Evolutionary conservation across 2,329 filamentous ascomycete genomes (phyloP), one percentile per base, ranked within the genome.

Genomic region (Sporothrix curviconia): DNA sequence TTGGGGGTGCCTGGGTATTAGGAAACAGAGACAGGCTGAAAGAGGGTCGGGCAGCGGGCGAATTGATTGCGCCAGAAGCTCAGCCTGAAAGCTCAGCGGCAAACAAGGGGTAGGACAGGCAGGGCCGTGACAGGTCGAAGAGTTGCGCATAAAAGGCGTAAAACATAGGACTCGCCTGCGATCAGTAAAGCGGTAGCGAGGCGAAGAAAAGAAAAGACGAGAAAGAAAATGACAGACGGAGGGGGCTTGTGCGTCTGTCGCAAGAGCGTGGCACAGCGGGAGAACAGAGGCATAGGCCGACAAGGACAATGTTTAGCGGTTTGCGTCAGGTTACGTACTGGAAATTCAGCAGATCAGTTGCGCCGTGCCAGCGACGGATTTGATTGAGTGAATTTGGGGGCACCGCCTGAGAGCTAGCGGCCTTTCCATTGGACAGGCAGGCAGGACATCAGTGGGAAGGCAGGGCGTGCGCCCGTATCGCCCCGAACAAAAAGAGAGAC

Each of bases 341-440:
- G 14, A 55, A 39, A 36, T 47, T 36, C 34, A 47, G 42, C 30
- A 55, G 42, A 47, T 55, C 42, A 39, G 47, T n/a, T 50, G 37
- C 17, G 44, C 14, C 32, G n/a, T 8, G 32, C 46, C 46, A 34
- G 46, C 15, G 14, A 8, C 11, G 32, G 44, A 49, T 34, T 22
- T 14, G 30, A 36, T 22, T 8, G 25, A 9, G n/a, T n/a, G 17
- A 14, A 9, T 40, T 40, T 15, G 37, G n/a, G n/a, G 6, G n/a
- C 53, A 32, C 30, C 47, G 46, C 49, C 56, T 59, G 52, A 30
- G 9, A 22, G 25, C 42, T 55, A 59, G 57, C 32, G 57, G 54
- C 46, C 42, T 51, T 57, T 59, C 37, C 47, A 62, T 62, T 61
- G 61, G 59, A 58, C 57, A 39, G 46, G n/a, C n/a, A n/a, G n/a